phyloP scores from a whole-genome alignment of 2,329 filamentous ascomycete species.

The Dothiorella sarmentorum region DNA sequence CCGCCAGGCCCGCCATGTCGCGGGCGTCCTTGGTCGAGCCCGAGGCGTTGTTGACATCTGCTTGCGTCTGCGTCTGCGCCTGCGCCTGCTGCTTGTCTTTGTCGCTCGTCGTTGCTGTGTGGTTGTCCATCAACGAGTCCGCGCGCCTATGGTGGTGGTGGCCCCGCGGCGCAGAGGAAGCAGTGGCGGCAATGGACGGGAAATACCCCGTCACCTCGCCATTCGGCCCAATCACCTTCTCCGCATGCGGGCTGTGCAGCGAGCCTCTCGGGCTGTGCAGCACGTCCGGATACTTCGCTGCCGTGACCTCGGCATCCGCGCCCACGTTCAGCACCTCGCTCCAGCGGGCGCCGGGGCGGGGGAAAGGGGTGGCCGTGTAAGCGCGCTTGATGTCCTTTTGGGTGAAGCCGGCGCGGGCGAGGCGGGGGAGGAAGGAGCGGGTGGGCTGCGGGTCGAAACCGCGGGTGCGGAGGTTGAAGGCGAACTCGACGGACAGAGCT shows the following conservation, averaged over 20 bases:
- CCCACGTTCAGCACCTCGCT: constrained; percentile 36
- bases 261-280: constrained; percentile 2
- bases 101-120: not conserved
- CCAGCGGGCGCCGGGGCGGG: constrained; percentile 44
- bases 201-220: constrained; percentile 27
- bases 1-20: constrained; percentile 75
- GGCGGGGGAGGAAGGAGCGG: constrained; percentile 71
- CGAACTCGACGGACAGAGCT: constrained; percentile 86
- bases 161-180: too few relatives aligned
- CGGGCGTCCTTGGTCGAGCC: constrained; percentile 63
- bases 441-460: constrained; percentile 87
- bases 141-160: not conserved
- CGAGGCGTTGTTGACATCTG: constrained; percentile 19
- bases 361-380: constrained; percentile 88
- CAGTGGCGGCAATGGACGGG: not conserved
- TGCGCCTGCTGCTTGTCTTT: constrained; percentile 20
- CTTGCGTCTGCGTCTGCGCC: constrained; percentile 27
- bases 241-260: constrained; percentile 19
- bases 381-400: constrained; percentile 68
- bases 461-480: constrained; percentile 80
- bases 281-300: not conserved
- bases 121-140: constrained; percentile 4
- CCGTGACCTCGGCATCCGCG: constrained; percentile 25
- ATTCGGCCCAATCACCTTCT: constrained; percentile 36
- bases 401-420: constrained; percentile 69